Conservation (phyloP, 768 basidiomycete species). For the Hygrocybe coccinea region DNA sequence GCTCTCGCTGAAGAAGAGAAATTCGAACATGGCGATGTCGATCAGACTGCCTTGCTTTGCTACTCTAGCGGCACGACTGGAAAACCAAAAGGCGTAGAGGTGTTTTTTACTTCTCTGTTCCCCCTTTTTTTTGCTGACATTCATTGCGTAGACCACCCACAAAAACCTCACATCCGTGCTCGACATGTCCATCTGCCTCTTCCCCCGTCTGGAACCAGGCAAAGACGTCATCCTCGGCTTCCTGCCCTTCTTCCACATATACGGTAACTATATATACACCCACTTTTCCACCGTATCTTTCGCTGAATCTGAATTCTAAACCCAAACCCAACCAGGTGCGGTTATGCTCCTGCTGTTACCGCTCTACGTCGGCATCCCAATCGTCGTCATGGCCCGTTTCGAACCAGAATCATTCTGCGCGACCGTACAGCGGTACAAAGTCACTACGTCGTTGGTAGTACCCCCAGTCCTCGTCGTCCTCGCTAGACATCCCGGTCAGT, state of each 20-base stretch:
- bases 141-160: conserved; percentile 50
- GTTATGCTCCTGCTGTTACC: conserved; percentile 62
- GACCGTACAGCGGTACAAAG: conserved; percentile 59
- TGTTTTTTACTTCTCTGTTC: conserved; percentile 19
- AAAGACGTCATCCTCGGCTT: conserved; percentile 56
- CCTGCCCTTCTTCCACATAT: conserved; percentile 55
- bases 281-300: too few species aligned
- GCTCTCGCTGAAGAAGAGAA: conserved; percentile 47
- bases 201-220: conserved; percentile 36
- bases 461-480: conserved; percentile 83
- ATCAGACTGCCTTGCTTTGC: conserved; percentile 62
- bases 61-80: conserved; percentile 46
- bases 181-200: conserved; percentile 43
- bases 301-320: too few species aligned
- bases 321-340: conserved; percentile 36
- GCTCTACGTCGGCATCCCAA: conserved; percentile 43
- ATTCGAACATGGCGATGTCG: conserved; percentile 46
- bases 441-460: conserved; percentile 57
- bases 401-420: conserved; percentile 65
- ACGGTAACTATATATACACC: conserved; percentile 26
- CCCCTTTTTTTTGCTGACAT: neutral
- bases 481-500: conserved; percentile 61
- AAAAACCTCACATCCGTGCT: conserved; percentile 61
- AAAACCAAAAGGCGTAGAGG: conserved; percentile 66
- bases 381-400: conserved; percentile 62